Percentiles rank a stretch among this genome's conserved stretches.
These are phyloP conservation scores for Metschnikowia koreensis DNA, from an alignment of 805 yeast species.

Conservation along the genomic window DNA sequence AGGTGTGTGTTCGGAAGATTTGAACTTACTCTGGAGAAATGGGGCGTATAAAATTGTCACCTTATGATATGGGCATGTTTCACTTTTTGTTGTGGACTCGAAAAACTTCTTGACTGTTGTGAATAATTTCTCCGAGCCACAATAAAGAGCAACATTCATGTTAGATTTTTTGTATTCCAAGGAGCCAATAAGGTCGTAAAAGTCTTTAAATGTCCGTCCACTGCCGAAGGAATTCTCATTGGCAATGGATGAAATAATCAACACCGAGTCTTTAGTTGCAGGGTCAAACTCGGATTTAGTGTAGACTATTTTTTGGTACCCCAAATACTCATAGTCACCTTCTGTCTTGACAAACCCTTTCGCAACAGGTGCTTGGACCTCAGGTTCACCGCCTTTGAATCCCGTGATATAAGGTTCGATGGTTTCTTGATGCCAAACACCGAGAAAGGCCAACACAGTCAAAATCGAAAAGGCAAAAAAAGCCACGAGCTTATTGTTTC, in stretches of 20 bases:
- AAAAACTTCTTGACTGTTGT: conserved; percentile 20
- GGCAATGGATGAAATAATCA: conserved; percentile 28
- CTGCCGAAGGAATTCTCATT: conserved; percentile 35
- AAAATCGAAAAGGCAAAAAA: background rate
- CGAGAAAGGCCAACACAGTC: background rate
- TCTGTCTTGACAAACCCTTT: background rate
- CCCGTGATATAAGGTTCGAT: background rate
- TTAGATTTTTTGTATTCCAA: conserved; percentile 24
- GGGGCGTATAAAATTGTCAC: conserved; percentile 16
- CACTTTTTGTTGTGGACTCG: conserved; percentile 5
- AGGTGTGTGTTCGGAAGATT: conserved; percentile 9
- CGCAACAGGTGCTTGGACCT: background rate
- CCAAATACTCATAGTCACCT: background rate
- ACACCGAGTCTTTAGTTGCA: conserved; percentile 7
- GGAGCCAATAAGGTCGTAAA: conserved; percentile 27
- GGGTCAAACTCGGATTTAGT: background rate
- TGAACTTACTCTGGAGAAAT: conserved; percentile 13
- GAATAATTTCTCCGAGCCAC: conserved; percentile 31
- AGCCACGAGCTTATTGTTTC: conserved; percentile 1
- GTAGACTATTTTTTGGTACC: conserved; percentile 3
- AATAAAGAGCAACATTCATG: conserved; percentile 29
- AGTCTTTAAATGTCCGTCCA: conserved; percentile 30
- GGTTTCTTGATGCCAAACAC: conserved; percentile 3
- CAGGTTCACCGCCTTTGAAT: background rate
- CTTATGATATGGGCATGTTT: conserved; percentile 5